Base-by-base conservation (phyloP, 805 yeast genomes). In the Saturnispora gosingensis region DNA sequence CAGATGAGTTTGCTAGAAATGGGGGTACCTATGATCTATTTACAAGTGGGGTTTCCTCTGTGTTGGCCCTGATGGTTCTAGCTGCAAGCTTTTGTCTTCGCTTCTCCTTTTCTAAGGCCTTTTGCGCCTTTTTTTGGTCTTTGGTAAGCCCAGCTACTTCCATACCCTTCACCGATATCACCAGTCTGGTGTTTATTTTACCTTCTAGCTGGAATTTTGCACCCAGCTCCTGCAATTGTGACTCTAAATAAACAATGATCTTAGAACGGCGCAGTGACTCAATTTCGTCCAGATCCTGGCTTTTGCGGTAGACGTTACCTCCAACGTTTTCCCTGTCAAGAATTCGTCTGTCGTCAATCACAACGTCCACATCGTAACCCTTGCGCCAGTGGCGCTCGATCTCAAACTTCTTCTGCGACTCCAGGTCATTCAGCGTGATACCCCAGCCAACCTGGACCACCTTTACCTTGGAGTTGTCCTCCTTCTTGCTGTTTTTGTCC, bases 371-470 rank as follows among this genome's bases (percentile, higher is more conserved):
- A 39, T 67, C 70, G 46, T 61, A 61, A 5, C 77, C 80, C 52
- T 72, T 77, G 36, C 67, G 65, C 53, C 78, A 56, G 18, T 76
- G 72, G 2, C 65, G 61, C 39, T 65, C 59, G 16, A 81, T 74
- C 57, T 81, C 85, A 50, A 71, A 69, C 13, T 67, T 66, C 59
- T 81, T 81, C 54, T 81, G 85, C 38, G 74, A 72, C 27, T 59
- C 61, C 52, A 81, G 65, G 62, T 81, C 85, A 42, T 74, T 72
- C 34, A 67, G 62, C n/a, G 75, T 73, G 20, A 80, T 80, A 45
- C 75, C 73, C 85, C 85, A 81, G 10, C 80, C 72, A 3, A 81
- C 61, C 43, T 73, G 73, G 34, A 81, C 64, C 32, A 72, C 65
- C 56, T 80, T 80, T 4, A 51, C 43, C 11, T 48, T 55, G 6